Conservation (phyloP, 441 rosid genomes). For the Euphorbia celastroides region DNA sequence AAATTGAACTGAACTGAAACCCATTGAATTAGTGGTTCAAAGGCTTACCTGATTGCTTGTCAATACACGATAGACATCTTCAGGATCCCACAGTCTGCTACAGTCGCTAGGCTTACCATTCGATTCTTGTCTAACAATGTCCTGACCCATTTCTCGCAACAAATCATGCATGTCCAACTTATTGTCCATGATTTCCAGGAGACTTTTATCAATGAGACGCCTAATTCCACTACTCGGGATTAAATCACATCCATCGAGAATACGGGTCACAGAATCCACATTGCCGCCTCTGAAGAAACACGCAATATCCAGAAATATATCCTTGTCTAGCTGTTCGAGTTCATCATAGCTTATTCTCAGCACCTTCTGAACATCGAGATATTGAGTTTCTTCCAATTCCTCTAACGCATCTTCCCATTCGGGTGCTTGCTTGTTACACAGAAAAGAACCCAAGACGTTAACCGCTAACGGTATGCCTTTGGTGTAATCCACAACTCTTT, state of each 20-base stretch:
- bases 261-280: constrained; percentile 14
- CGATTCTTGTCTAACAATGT: constrained; percentile 31
- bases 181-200: constrained; percentile 6
- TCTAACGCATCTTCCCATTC: constrained; percentile 22
- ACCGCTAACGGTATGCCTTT: constrained; percentile 22
- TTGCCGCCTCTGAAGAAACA: constrained; percentile 25
- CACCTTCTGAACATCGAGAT: constrained; percentile 6
- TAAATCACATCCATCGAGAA: constrained; percentile 20
- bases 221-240: constrained; percentile 18
- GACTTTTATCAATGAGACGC: constrained; percentile 20
- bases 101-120: constrained; percentile 26
- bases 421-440: constrained; percentile 6
- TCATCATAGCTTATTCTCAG: constrained; percentile 19
- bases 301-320: constrained; percentile 25
- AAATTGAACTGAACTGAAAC: too few species aligned
- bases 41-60: constrained; percentile 20
- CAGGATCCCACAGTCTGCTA: constrained; percentile 37
- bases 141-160: constrained; percentile 46
- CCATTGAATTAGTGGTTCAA: too few species aligned
- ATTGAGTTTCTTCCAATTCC: constrained; percentile 13
- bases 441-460: constrained; percentile 21
- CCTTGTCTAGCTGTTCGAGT: constrained; percentile 13
- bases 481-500: constrained; percentile 11
- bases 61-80: constrained; percentile 17
- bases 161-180: constrained; percentile 24